Base-by-base conservation (phyloP, 371 early-diverging fungal species). In the Mucor lusitanicus region DNA sequence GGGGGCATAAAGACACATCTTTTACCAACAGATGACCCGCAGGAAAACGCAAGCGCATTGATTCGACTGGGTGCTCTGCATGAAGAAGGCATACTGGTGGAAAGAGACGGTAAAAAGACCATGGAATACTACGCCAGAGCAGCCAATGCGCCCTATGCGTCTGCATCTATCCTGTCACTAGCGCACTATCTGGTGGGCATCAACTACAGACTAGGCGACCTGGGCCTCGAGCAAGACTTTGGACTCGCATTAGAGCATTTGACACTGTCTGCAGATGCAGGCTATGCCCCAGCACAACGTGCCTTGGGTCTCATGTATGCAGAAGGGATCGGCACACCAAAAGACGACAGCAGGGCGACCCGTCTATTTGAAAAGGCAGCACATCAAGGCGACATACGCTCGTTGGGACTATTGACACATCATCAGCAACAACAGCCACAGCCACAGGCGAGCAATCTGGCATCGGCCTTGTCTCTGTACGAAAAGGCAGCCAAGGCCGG, bases 351-450 rank as follows among this genome's bases (percentile, higher is more conserved):
- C 11, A 46, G 66, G 27, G 90, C 92, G 0, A 77, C 86, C 7
- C 35, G 63, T 0, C 84, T 87, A 76, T 94, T 89, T 76, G 61
- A 70, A 30, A 76, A 69, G 28, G 85, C 90, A 9, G 88, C 90
- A 1, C 63, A 72, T 3, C 73, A 80, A 37, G 89, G 89, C n/a
- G 83, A 90, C 59, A 72, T 80, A 7, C 57, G 85, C 25, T 88
- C 92, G 4, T 78, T 87, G 59, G 80, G 88, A 67, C 84, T 86
- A 30, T 67, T 67, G 11, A 54, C 54, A 32, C 61, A 19, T 9
- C 60, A 39, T 11, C 46, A 50, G 5, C 30, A 39, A 6, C 60
- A 39, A 17, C 46, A 50, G 5, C 30, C 30, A 6, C 60, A 60
- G 15, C 54, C 53, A 1, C n/a, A 32, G 11, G 17, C 32, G 8